phyloP scores from a whole-genome alignment of 1,284 basidiomycete species.

The Apiotrichum brassicae region DNA sequence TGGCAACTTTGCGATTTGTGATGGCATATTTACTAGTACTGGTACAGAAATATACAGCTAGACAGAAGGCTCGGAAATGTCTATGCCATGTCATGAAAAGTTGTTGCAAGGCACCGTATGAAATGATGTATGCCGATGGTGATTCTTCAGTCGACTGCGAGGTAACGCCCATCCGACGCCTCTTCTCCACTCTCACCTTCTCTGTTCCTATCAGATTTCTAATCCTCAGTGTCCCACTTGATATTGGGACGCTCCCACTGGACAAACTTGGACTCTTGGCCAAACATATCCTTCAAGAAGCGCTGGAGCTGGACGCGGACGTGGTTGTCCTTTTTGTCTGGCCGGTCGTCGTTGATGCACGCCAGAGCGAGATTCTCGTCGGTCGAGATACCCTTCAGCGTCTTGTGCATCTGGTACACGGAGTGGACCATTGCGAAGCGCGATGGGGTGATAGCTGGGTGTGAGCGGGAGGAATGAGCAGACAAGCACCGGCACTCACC shows the following conservation, averaged over 20 bases:
- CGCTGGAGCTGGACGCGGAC: constrained; percentile 10
- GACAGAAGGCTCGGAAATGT: too few relatives aligned
- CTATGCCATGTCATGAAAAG: too few relatives aligned
- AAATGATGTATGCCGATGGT: too few relatives aligned
- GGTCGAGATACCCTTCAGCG: constrained; percentile 13
- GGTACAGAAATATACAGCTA: too few relatives aligned
- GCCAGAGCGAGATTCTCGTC: constrained; percentile 20
- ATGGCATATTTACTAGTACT: too few relatives aligned
- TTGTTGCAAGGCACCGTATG: too few relatives aligned
- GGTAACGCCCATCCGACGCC: too few relatives aligned
- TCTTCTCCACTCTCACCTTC: too few relatives aligned
- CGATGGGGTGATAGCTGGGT: constrained; percentile 12
- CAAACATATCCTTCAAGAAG: constrained; percentile 25
- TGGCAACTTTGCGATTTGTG: too few relatives aligned
- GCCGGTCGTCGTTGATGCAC: constrained; percentile 40
- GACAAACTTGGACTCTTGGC: constrained; percentile 12
- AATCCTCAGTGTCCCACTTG: neutral
- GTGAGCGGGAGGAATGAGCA: neutral
- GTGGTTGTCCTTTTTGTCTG: constrained; percentile 13
- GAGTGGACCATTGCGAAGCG: constrained; percentile 26
- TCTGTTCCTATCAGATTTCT: too few relatives aligned
- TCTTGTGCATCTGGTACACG: constrained; percentile 12
- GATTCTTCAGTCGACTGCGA: too few relatives aligned
- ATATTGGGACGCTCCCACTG: constrained; percentile 20
- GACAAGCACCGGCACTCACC: constrained; percentile 15